Percentiles rank a stretch among this genome's conserved stretches.
Evolutionary conservation across 805 yeast genomes (phyloP).

Genomic region (Osmozyma mogii): DNA sequence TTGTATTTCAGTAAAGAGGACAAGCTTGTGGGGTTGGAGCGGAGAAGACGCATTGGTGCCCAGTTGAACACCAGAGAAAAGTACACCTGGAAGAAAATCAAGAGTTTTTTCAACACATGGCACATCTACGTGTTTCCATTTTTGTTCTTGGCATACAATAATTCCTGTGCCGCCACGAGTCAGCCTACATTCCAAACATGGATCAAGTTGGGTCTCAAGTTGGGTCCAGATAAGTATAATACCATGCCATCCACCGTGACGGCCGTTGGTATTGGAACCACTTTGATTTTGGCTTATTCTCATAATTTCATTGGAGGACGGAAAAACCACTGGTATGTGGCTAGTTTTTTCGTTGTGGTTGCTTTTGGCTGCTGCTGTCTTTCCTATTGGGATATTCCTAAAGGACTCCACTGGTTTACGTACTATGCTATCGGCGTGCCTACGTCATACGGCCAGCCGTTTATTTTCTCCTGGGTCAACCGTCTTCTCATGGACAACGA

Average conservation of each 20-base stretch:
- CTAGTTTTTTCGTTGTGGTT: slow-evolving; percentile 29
- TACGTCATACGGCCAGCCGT: slow-evolving; percentile 46
- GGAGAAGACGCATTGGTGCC: slow-evolving; percentile 28
- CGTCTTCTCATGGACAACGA: slow-evolving; percentile 36
- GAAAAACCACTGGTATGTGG: slow-evolving; percentile 29
- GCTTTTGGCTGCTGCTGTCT: slow-evolving; percentile 36
- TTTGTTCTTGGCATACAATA: slow-evolving; percentile 31
- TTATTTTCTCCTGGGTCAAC: slow-evolving; percentile 51
- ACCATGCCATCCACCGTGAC: slow-evolving; percentile 32
- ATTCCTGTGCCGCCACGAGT: slow-evolving; percentile 21
- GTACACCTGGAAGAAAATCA: slow-evolving; percentile 34
- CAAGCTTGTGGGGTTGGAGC: slow-evolving; percentile 35
- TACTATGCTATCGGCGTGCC: slow-evolving; percentile 44
- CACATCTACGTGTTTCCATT: slow-evolving; percentile 40
- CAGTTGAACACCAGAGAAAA: slow-evolving; percentile 30
- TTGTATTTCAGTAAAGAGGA: slow-evolving; percentile 23
- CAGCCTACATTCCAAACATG: slow-evolving; percentile 40
- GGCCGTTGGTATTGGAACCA: slow-evolving; percentile 30
- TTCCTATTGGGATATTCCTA: slow-evolving; percentile 42
- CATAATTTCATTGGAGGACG: slow-evolving; percentile 30
- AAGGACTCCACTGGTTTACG: slow-evolving; percentile 41
- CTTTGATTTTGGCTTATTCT: slow-evolving; percentile 27
- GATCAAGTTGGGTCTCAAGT: slow-evolving; percentile 31
- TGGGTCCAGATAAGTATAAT: slow-evolving; percentile 28
- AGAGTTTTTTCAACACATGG: slow-evolving; percentile 40